Conservation (phyloP, 2,329 filamentous ascomycete genomes). For the Aspergillus sp. region DNA sequence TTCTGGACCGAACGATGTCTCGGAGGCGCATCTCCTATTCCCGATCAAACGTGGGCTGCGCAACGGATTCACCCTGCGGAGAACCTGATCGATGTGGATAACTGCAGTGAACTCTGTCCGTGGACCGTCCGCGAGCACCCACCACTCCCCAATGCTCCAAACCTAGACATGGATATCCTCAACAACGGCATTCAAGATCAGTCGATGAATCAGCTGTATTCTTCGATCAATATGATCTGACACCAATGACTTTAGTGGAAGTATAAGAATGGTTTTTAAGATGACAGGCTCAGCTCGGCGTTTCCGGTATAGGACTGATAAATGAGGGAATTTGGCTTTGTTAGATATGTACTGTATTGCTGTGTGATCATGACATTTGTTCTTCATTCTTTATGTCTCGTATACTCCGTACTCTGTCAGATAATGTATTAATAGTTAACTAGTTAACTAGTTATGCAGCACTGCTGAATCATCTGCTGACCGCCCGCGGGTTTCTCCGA, state of each 20-base stretch:
- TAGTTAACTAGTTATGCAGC: background rate
- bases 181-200: slow-evolving; percentile 31
- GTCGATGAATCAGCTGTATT: slow-evolving; percentile 36
- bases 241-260: background rate
- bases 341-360: background rate
- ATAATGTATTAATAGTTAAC: too few species aligned
- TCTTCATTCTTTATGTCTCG: background rate
- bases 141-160: slow-evolving; percentile 31
- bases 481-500: slow-evolving; percentile 30
- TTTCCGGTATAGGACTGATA: background rate
- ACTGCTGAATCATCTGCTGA: slow-evolving; percentile 21
- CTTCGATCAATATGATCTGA: slow-evolving; percentile 36
- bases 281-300: background rate
- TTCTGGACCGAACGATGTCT: slow-evolving; percentile 38
- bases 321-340: background rate
- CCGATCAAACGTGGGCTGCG: slow-evolving; percentile 33
- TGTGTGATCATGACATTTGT: background rate
- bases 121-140: slow-evolving; percentile 42
- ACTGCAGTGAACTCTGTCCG: slow-evolving; percentile 40
- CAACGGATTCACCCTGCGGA: slow-evolving; percentile 41
- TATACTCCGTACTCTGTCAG: background rate
- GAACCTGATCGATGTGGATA: slow-evolving; percentile 32
- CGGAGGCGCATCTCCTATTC: slow-evolving; percentile 25
- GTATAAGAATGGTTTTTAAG: background rate
- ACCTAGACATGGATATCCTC: slow-evolving; percentile 34